A percentile compares a stretch with the other conserved stretches of the same genome.
These are phyloP conservation scores for Wickerhamiella shivajii DNA, from an alignment of 805 yeast genomes.

Conservation along the genomic window DNA sequence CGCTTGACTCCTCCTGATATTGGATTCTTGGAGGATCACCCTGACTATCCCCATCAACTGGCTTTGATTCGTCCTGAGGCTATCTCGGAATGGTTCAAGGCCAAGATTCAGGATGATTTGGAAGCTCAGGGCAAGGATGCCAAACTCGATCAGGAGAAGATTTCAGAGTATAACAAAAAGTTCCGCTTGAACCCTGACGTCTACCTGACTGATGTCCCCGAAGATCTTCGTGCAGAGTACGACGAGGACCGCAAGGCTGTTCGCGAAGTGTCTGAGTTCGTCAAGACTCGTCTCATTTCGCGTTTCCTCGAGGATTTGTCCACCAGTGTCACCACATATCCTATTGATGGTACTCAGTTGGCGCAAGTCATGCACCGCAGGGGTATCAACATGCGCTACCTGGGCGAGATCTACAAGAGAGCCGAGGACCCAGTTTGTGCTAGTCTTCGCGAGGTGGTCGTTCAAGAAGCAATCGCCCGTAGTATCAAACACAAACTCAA, in stretches of 20 bases:
- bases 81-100: constrained; percentile 77
- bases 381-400: constrained; percentile 82
- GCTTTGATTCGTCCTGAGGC: constrained; percentile 75
- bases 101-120: constrained; percentile 41
- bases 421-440: constrained; percentile 27
- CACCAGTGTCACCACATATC: constrained; percentile 35
- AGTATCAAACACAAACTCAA: constrained; percentile 63
- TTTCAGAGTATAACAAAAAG: constrained; percentile 37
- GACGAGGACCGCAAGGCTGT: constrained; percentile 48
- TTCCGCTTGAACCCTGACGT: constrained; percentile 72
- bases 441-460: constrained; percentile 34
- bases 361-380: constrained; percentile 50
- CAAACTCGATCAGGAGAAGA: constrained; percentile 12
- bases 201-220: constrained; percentile 31
- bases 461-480: constrained; percentile 67
- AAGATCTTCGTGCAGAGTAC: constrained; percentile 25
- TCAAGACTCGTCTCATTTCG: constrained; percentile 45
- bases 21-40: constrained; percentile 42
- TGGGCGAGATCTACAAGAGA: constrained; percentile 45
- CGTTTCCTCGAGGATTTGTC: constrained; percentile 43
- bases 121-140: constrained; percentile 36
- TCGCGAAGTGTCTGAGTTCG: constrained; percentile 51
- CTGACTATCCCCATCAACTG: constrained; percentile 69
- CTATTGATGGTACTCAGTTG: constrained; percentile 72
- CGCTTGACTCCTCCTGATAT: constrained; percentile 77